A percentile compares a stretch with the other conserved stretches of the same genome.
Conservation (phyloP, 768 basidiomycete genomes). For the Suillus plorans region DNA sequence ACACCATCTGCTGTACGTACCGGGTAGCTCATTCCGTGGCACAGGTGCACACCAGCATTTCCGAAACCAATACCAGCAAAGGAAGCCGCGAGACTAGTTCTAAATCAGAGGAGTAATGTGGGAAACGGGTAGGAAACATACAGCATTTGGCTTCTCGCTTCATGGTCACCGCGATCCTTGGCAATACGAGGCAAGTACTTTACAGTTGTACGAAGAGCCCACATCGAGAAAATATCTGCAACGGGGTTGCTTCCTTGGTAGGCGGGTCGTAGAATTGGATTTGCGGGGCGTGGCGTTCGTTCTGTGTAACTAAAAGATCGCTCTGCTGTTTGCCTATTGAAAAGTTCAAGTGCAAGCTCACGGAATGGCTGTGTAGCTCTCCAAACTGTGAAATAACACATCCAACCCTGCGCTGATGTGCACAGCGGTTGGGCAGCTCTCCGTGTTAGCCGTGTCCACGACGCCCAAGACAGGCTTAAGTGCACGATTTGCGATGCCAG, state of each 20-base stretch:
- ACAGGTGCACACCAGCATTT: conserved; percentile 89
- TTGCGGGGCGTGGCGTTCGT: conserved; percentile 83
- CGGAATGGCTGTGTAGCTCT: conserved; percentile 94
- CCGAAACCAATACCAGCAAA: conserved; percentile 97
- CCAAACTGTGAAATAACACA: conserved; percentile 94
- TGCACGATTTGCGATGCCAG: conserved; percentile 91
- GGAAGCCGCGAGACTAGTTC: conserved; percentile 76
- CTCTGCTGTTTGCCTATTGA: conserved; percentile 8
- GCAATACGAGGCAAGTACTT: conserved; percentile 87
- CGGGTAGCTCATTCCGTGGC: conserved; percentile 88
- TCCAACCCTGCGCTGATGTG: conserved; percentile 95
- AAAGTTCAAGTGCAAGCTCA: conserved; percentile 36
- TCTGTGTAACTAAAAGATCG: conserved; percentile 69
- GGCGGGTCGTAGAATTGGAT: conserved; percentile 88
- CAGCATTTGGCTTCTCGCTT: conserved; percentile 92
- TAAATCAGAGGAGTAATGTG: neutral
- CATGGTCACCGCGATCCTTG: conserved; percentile 71
- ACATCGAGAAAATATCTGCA: conserved; percentile 93
- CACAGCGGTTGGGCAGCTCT: conserved; percentile 86
- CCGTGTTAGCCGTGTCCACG: conserved; percentile 88
- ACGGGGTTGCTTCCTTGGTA: conserved; percentile 95
- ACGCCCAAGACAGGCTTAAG: conserved; percentile 88
- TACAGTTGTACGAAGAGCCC: conserved; percentile 89
- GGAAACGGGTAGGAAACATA: conserved; percentile 31
- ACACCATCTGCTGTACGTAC: conserved; percentile 40